Percentiles rank a stretch among this genome's conserved stretches.
Evolutionary conservation across 768 basidiomycete species (phyloP).

Genomic region (Psilocybe tampanensis): DNA sequence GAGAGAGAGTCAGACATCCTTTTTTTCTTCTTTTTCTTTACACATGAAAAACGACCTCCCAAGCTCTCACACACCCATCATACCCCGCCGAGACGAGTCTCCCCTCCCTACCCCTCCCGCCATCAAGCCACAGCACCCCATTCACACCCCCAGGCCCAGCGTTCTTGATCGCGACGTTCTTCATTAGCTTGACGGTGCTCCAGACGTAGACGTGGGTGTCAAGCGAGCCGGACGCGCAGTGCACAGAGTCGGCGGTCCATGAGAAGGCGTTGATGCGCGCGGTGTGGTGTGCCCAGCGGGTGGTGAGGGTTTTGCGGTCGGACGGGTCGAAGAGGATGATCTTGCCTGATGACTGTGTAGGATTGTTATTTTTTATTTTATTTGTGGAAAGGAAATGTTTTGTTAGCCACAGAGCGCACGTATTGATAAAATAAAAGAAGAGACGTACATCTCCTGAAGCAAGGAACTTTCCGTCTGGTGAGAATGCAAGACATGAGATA

Average conservation of each 20-base stretch:
- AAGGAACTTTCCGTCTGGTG: constrained; percentile 72
- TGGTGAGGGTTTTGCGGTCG: constrained; percentile 67
- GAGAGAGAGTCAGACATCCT: too few species aligned
- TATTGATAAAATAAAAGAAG: neutral
- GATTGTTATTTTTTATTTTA: too few species aligned
- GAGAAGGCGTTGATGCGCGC: constrained; percentile 78
- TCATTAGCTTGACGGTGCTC: constrained; percentile 69
- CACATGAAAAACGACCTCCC: constrained; percentile 59
- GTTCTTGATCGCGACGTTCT: constrained; percentile 82
- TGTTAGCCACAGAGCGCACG: neutral
- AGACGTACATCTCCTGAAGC: constrained; percentile 84
- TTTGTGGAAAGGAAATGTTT: neutral
- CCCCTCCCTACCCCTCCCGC: constrained; percentile 37
- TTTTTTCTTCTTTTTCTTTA: constrained; percentile 14
- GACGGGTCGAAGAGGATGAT: constrained; percentile 76
- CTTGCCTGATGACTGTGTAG: constrained; percentile 72
- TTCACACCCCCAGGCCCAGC: constrained; percentile 86
- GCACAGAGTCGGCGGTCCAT: constrained; percentile 73
- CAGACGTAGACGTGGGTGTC: constrained; percentile 93
- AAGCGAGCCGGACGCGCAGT: constrained; percentile 87
- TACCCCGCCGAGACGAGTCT: constrained; percentile 75
- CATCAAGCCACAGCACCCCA: constrained; percentile 76
- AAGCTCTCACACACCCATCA: constrained; percentile 78
- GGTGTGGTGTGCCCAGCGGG: constrained; percentile 86
- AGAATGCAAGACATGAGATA: constrained; percentile 78